phyloP scores from a whole-genome alignment of 108 stramenopile species.

The Tribonema minus region DNA sequence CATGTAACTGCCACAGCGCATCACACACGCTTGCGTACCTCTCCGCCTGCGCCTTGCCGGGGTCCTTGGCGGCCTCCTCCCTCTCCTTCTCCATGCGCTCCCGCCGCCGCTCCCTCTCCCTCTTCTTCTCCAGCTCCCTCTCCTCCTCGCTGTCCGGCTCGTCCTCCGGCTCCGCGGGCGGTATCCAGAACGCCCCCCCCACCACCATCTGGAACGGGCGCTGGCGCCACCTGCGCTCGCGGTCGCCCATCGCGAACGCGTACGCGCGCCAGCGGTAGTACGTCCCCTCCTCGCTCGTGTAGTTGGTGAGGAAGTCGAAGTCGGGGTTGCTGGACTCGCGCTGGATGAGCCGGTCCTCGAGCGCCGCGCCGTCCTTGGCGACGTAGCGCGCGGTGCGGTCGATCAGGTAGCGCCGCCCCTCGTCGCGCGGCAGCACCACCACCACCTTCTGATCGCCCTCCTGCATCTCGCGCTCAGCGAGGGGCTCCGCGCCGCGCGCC shows the following conservation, averaged over 20 bases:
- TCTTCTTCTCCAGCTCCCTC: conserved; percentile 13
- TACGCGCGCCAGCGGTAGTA: conserved; percentile 31
- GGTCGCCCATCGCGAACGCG: conserved; percentile 49
- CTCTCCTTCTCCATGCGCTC: conserved; percentile 5
- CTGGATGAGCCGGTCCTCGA: conserved; percentile 30
- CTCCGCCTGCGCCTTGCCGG: conserved; percentile 19
- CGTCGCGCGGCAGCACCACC: background rate
- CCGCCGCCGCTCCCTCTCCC: background rate
- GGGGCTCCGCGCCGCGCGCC: background rate
- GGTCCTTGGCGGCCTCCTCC: conserved; percentile 14
- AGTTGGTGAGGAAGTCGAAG: conserved; percentile 35
- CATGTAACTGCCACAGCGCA: too few species aligned
- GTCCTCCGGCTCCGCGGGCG: conserved; percentile 33
- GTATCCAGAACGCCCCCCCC: conserved; percentile 53
- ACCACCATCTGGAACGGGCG: conserved; percentile 51
- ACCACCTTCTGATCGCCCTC: background rate
- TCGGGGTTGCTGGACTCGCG: conserved; percentile 43
- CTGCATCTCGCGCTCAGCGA: background rate
- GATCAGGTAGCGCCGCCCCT: conserved; percentile 19
- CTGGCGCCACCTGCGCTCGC: conserved; percentile 41
- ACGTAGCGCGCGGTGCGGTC: conserved; percentile 42
- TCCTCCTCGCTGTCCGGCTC: conserved; percentile 37
- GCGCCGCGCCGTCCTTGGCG: conserved; percentile 37
- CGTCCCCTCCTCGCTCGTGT: conserved; percentile 26
- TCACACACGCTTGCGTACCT: too few species aligned